These are phyloP conservation scores for Agaricales sp. DNA, from an alignment of 1,284 basidiomycete genomes.

Conservation along the genomic window DNA sequence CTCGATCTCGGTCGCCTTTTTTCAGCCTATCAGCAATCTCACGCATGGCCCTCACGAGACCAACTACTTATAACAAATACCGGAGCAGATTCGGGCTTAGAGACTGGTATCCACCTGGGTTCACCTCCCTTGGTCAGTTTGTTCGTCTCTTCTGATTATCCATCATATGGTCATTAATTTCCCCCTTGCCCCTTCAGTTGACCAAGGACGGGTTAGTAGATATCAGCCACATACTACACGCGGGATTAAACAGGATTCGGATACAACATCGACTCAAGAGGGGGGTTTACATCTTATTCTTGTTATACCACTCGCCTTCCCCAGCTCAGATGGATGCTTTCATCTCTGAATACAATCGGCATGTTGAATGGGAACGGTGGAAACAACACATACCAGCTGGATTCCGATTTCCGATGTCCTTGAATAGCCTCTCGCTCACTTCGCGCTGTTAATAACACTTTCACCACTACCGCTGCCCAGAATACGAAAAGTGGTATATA, in stretches of 20 bases:
- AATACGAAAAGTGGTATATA: no score
- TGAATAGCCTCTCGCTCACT: constrained; percentile 3
- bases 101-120: constrained; percentile 17
- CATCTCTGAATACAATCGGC: constrained; percentile 16
- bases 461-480: no score
- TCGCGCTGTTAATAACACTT: no score
- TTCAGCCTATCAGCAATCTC: constrained; percentile 11
- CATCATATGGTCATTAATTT: no score
- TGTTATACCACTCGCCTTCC: constrained; percentile 30
- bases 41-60: constrained; percentile 21
- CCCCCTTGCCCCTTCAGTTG: constrained; percentile 16
- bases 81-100: constrained; percentile 7
- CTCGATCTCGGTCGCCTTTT: constrained; percentile 13
- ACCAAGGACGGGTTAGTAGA: constrained; percentile 31
- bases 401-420: constrained; percentile 8
- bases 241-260: constrained; percentile 24
- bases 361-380: constrained; percentile 28
- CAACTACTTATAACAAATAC: constrained; percentile 10
- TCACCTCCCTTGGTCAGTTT: constrained; percentile 30
- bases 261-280: constrained; percentile 24
- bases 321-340: constrained; percentile 22
- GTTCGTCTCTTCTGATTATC: no score
- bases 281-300: constrained; percentile 24
- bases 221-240: constrained; percentile 23
- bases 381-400: constrained; percentile 15